A percentile compares a stretch with the other conserved stretches of the same genome.
phyloP scores from a whole-genome alignment of 2,329 filamentous ascomycete genomes.

The Davidsoniella virescens region DNA sequence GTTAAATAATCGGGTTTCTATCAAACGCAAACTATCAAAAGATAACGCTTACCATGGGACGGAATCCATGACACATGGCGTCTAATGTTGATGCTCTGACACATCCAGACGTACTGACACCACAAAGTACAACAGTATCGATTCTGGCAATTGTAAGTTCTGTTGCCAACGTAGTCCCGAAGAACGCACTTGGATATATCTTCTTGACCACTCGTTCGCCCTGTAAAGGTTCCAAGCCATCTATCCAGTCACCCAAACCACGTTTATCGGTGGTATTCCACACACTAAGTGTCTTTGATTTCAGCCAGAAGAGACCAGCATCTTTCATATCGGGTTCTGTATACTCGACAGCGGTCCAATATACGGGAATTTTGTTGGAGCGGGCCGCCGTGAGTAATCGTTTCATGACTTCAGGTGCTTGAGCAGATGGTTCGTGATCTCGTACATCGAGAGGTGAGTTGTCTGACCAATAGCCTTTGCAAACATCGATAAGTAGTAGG shows the following conservation, averaged over 20 bases:
- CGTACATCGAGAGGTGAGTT: slow-evolving; percentile 26
- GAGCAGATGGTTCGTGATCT: slow-evolving; percentile 21
- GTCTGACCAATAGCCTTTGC: slow-evolving; percentile 28
- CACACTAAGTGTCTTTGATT: slow-evolving; percentile 25
- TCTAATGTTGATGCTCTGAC: slow-evolving; percentile 29
- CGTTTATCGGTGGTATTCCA: slow-evolving; percentile 25
- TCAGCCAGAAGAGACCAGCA: slow-evolving; percentile 27
- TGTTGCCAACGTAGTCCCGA: slow-evolving; percentile 27
- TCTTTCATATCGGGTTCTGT: slow-evolving; percentile 27
- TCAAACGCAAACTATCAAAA: not conserved
- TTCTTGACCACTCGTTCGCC: slow-evolving; percentile 25
- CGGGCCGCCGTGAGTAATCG: slow-evolving; percentile 26
- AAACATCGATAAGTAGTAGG: slow-evolving; percentile 30
- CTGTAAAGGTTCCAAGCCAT: slow-evolving; percentile 22
- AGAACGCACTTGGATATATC: slow-evolving; percentile 28
- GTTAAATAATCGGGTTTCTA: no score
- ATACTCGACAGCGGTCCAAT: slow-evolving; percentile 30
- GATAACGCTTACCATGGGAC: slow-evolving; percentile 24
- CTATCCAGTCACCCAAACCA: slow-evolving; percentile 24
- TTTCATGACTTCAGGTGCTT: slow-evolving; percentile 23
- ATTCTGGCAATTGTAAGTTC: slow-evolving; percentile 23
- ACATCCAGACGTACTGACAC: slow-evolving; percentile 31
- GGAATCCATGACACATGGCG: slow-evolving; percentile 27
- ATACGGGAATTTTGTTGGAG: slow-evolving; percentile 21
- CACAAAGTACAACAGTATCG: slow-evolving; percentile 30